These are phyloP conservation scores for Periglandula ipomoeae DNA, from an alignment of 2,329 filamentous ascomycete genomes.

Conservation along the genomic window DNA sequence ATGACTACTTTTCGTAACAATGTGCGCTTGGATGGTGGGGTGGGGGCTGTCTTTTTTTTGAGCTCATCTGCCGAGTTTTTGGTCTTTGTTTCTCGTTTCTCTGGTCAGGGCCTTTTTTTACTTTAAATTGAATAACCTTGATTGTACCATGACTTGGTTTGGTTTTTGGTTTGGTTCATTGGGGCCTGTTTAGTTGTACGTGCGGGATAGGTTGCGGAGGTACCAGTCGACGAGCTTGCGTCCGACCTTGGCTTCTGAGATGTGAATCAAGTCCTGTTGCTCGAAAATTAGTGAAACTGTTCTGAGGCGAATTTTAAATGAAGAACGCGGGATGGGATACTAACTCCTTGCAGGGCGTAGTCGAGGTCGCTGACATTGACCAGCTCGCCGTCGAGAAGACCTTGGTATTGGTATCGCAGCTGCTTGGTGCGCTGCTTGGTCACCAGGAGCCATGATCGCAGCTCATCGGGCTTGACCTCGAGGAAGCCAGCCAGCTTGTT, in stretches of 20 bases:
- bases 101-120: not conserved
- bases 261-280: constrained; percentile 92
- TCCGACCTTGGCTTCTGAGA: constrained; percentile 97
- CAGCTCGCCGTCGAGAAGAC: constrained; percentile 82
- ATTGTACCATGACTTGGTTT: not conserved
- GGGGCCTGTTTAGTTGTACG: constrained; percentile 61
- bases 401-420: constrained; percentile 82
- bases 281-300: constrained; percentile 12
- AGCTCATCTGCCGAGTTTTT: not conserved
- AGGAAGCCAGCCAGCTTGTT: constrained; percentile 97
- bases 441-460: constrained; percentile 86
- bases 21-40: not conserved
- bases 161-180: not conserved
- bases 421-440: constrained; percentile 99
- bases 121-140: not conserved
- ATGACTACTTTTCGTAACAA: not conserved
- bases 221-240: constrained; percentile 98
- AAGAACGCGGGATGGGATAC: constrained; percentile 25
- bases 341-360: constrained; percentile 89
- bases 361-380: constrained; percentile 93
- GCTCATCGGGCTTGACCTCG: constrained; percentile 91
- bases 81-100: not conserved
- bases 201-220: constrained; percentile 88
- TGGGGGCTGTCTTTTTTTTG: not conserved
- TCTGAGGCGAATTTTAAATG: no score